phyloP scores from a whole-genome alignment of 2,329 filamentous ascomycete genomes.

The Penicillium sp. region DNA sequence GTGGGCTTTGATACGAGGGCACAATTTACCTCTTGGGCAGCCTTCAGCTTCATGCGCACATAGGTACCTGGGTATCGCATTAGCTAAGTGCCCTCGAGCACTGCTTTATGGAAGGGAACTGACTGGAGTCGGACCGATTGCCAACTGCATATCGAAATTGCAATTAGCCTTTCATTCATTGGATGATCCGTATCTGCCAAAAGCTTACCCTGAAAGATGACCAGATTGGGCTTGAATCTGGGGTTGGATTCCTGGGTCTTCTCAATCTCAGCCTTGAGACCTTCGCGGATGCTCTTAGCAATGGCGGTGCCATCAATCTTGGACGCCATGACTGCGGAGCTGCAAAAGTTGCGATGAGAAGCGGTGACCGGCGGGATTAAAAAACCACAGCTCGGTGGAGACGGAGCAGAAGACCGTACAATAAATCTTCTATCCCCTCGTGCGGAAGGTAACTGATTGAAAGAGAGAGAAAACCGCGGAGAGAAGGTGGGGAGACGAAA shows the following conservation, averaged over 20 bases:
- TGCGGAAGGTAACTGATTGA: conserved; percentile 9
- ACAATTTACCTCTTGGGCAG: conserved; percentile 73
- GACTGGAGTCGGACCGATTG: conserved; percentile 87
- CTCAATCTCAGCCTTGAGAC: conserved; percentile 72
- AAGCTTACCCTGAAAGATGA: conserved; percentile 82
- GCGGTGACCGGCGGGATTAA: conserved; percentile 17
- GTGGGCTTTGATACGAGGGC: background rate
- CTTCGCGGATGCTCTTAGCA: conserved; percentile 84
- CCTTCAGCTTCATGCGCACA: conserved; percentile 99
- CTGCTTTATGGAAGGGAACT: conserved; percentile 33
- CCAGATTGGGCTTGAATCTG: conserved; percentile 80
- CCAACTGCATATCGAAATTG: conserved; percentile 59
- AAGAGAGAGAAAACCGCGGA: conserved; percentile 10
- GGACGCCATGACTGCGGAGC: conserved; percentile 71
- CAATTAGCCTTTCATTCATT: conserved; percentile 4
- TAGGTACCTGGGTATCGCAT: conserved; percentile 66
- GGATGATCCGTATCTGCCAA: background rate
- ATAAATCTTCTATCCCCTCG: conserved; percentile 15
- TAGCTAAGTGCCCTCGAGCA: conserved; percentile 15
- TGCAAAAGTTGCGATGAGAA: conserved; percentile 44
- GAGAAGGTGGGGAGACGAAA: conserved; percentile 20
- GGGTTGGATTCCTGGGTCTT: conserved; percentile 77
- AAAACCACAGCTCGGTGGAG: conserved; percentile 17
- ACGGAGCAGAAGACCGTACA: conserved; percentile 14
- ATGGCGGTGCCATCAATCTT: conserved; percentile 97